A percentile compares a stretch with the other conserved stretches of the same genome.
These are phyloP conservation scores for Meyerozyma athensensis DNA, from an alignment of 1,139 yeast species.

Conservation along the genomic window DNA sequence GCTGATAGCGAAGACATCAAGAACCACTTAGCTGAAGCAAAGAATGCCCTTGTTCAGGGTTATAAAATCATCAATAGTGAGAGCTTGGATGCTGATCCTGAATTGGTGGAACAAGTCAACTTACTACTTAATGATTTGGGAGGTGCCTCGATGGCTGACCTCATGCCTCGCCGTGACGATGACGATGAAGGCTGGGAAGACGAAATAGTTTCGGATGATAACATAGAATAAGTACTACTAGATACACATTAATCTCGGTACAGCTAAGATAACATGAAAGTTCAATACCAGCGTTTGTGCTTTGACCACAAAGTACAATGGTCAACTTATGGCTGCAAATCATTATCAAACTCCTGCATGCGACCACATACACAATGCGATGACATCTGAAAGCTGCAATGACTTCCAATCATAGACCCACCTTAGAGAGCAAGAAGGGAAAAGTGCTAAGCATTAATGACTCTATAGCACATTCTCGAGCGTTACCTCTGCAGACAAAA, in stretches of 20 bases:
- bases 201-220: constrained; percentile 31
- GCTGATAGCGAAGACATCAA: constrained; percentile 25
- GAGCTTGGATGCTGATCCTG: constrained; percentile 48
- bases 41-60: constrained; percentile 53
- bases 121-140: constrained; percentile 52
- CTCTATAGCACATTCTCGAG: constrained; percentile 60
- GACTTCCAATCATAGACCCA: constrained; percentile 91
- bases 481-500: constrained; percentile 64
- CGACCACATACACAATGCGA: background rate
- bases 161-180: constrained; percentile 39
- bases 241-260: background rate
- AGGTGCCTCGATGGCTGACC: constrained; percentile 49
- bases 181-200: constrained; percentile 45
- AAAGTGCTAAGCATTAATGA: constrained; percentile 37
- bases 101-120: constrained; percentile 49
- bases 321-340: background rate
- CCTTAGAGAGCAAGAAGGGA: constrained; percentile 83
- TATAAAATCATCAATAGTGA: constrained; percentile 43
- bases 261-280: too few relatives aligned
- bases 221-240: background rate
- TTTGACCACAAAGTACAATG: too few relatives aligned
- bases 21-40: constrained; percentile 40
- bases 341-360: background rate
- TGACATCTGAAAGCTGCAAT: constrained; percentile 23
- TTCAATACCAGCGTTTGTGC: background rate